These are phyloP conservation scores for Dendrocalamus latiflorus DNA, from an alignment of 202 grass and related monocot species.

Conservation along the genomic window DNA sequence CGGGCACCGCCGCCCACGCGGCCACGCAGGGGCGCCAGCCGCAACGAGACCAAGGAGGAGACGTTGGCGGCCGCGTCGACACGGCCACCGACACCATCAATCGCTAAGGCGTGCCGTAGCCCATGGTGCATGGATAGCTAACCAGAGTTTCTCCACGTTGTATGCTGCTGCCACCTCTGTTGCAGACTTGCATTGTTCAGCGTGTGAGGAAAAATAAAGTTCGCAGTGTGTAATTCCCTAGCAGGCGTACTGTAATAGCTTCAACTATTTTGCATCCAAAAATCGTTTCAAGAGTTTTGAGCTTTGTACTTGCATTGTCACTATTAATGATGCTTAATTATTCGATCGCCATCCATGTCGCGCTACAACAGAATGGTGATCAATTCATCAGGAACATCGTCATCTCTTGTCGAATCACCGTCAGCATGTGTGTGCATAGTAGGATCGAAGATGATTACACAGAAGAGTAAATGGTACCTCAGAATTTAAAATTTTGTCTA, in stretches of 20 bases:
- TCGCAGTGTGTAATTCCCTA: not conserved
- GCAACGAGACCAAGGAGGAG: not conserved
- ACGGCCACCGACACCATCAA: conserved; percentile 33
- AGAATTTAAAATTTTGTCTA: too few relatives aligned
- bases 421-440: too few relatives aligned
- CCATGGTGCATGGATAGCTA: not conserved
- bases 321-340: not conserved
- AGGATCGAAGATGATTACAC: too few relatives aligned
- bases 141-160: not conserved
- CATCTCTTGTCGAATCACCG: not conserved
- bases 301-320: not conserved
- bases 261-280: not conserved
- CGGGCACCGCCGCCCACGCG: conserved; percentile 36
- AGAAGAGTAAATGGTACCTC: too few relatives aligned
- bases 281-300: not conserved
- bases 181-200: not conserved
- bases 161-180: not conserved
- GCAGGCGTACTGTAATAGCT: not conserved
- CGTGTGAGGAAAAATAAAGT: not conserved
- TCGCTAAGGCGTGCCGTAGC: conserved; percentile 39
- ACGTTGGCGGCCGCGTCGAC: not conserved
- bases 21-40: not conserved
- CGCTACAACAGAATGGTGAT: not conserved
- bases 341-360: too few relatives aligned
- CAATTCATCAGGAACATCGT: not conserved